Evolutionary conservation across 352 stramenopile species (phyloP).

Genomic region (Pythium aquatile): DNA sequence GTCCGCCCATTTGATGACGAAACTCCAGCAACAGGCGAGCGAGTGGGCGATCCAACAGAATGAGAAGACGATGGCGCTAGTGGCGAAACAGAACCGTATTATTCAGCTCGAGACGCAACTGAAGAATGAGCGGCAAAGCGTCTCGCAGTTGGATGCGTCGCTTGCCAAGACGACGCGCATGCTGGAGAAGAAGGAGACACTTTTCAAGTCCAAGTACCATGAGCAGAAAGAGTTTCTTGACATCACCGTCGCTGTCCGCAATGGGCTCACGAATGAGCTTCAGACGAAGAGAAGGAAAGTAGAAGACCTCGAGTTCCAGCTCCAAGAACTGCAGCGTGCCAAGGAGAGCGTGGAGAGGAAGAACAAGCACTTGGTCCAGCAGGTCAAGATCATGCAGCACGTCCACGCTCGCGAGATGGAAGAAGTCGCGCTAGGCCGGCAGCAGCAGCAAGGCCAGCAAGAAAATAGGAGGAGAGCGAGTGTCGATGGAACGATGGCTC

Average conservation of each 20-base stretch:
- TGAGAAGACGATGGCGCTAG: conserved; percentile 42
- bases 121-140: conserved; percentile 50
- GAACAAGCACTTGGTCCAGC: conserved; percentile 41
- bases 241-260: conserved; percentile 53
- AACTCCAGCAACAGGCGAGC: conserved; percentile 39
- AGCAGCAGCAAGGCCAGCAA: conserved; percentile 1
- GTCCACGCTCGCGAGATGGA: conserved; percentile 44
- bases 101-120: conserved; percentile 53
- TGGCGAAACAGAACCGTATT: conserved; percentile 47
- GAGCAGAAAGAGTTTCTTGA: conserved; percentile 63
- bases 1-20: conserved; percentile 29
- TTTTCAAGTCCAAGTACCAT: conserved; percentile 37
- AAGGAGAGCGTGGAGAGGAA: conserved; percentile 32
- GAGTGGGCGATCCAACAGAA: conserved; percentile 51
- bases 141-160: conserved; percentile 41
- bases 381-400: conserved; percentile 59
- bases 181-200: conserved; percentile 34
- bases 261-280: conserved; percentile 53
- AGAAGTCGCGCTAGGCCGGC: conserved; percentile 19
- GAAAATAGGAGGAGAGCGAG: conserved; percentile 7
- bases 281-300: conserved; percentile 52
- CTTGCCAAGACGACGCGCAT: conserved; percentile 37
- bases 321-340: conserved; percentile 19
- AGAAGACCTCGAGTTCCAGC: conserved; percentile 34
- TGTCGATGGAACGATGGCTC: conserved; percentile 19